Evolutionary conservation across 129 eudicot genomes (phyloP), one percentile per base, ranked within the genome.

Genomic region (Scalesia atractyloides): DNA sequence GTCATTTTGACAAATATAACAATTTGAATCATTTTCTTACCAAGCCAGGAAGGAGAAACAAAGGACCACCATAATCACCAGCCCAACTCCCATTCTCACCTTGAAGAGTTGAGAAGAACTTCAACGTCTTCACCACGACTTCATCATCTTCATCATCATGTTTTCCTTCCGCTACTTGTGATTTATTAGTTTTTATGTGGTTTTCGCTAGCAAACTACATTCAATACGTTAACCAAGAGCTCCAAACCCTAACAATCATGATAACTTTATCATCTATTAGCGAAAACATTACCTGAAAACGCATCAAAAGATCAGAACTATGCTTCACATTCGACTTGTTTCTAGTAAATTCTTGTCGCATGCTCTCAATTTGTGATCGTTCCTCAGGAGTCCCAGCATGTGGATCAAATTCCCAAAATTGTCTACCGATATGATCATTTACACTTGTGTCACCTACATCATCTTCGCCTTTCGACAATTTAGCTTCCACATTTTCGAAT

Each of bases 51-150:
- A 86, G 59, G 17, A 86, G 87, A 74, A 86, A 86, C 75, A 86
- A 22, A 73, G 91, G 87, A 66, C 91, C 87, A 10, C 83, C 91
- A 80, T 77, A 86, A 71, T 86, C 91, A 69, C 75, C 83, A 59
- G 91, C 86, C 91, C 91, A 86, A 30, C 78, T 85, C 10, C 91
- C 91, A 37, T 86, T 85, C 16, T 80, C 79, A 43, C 87, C 85
- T 60, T 86, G 91, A 37, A 86, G 79, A 13, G 66, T 74, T 70
- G 87, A 73, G 75, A 80, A 80, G 43, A 83, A 86, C 51, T 66
- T 74, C 54, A 86, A 74, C 34, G 82, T 69, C 7, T 19, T 79
- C 22, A 53, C 74, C 66, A 86, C 80, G 34, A 12, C 61, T 51
- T 76, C 87, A 24, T 74, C 86, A 0, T 12, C 49, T n/a, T 69